Evolutionary conservation across 1,139 yeast genomes (phyloP).

Genomic region (Pichia sp.): DNA sequence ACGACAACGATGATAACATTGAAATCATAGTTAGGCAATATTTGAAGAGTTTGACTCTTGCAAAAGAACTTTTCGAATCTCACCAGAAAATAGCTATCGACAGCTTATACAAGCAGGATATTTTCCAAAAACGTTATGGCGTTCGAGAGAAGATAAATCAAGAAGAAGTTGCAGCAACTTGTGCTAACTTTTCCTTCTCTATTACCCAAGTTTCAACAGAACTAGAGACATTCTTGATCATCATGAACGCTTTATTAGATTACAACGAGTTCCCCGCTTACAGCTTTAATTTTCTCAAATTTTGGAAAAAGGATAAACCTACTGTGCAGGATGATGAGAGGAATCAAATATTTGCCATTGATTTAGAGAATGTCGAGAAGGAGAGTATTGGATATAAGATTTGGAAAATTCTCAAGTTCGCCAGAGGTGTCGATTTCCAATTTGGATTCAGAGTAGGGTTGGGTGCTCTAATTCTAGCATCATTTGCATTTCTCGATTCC

Average conservation of each 20-base stretch:
- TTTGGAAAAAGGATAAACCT: conserved; percentile 33
- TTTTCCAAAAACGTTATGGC: conserved; percentile 38
- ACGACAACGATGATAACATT: conserved; percentile 32
- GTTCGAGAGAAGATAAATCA: conserved; percentile 50
- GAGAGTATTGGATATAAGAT: conserved; percentile 19
- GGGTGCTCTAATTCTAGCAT: conserved; percentile 62
- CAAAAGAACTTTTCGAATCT: conserved; percentile 46
- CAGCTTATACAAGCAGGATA: conserved; percentile 50
- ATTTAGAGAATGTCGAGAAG: conserved; percentile 1
- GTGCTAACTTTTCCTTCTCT: conserved; percentile 71
- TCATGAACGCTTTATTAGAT: conserved; percentile 31
- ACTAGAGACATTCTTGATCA: conserved; percentile 40
- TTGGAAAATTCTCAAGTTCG: conserved; percentile 38
- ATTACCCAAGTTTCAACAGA: conserved; percentile 59
- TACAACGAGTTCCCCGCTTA: conserved; percentile 16
- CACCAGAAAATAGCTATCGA: conserved; percentile 55
- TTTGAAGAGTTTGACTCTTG: conserved; percentile 42
- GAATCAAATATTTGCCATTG: conserved; percentile 4
- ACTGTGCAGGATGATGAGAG: conserved; percentile 6
- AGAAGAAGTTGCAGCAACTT: conserved; percentile 79
- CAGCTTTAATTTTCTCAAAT: conserved; percentile 47
- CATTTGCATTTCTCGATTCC: conserved; percentile 58
- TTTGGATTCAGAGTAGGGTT: conserved; percentile 75
- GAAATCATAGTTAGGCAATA: conserved; percentile 38
- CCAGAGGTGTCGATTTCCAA: conserved; percentile 60